Base-by-base conservation (phyloP, 805 yeast species). In the Torulaspora delbrueckii region DNA sequence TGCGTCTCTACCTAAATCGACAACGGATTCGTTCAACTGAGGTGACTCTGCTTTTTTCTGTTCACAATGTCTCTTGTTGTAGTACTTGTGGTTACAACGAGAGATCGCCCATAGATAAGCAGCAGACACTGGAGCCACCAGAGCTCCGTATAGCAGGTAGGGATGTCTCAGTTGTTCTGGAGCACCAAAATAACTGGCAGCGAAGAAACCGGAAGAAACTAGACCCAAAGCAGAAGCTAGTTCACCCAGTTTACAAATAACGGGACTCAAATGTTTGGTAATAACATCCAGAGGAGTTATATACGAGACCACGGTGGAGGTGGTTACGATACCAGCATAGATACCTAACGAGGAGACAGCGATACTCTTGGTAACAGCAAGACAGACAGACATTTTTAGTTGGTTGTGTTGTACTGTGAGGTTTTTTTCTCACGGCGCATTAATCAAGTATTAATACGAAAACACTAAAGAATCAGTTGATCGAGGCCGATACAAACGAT, bases 261-360 rank as follows among this genome's bases (percentile, higher is more conserved):
- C 62, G 46, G 50, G 55, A 13, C 45, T 51, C 25, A 55, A 40
- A 42, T 50, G 51, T 32, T 36, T 53, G 28, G 43, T 53, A 27
- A 49, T 22, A 8, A 54, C 55, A 5, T 53, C 57, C 42, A 41
- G 40, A 26, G 55, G 58, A 35, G 51, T 52, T 43, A 18, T 72
- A 67, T 50, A 66, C 59, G 48, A 61, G 39, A 56, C 64, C 41
- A 53, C 61, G 13, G 69, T 50, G 2, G 75, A 62, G 42, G 74
- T 58, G 13, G 59, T 46, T 23, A 56, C 47, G 4, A 77, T 65
- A 16, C 81, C 77, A 5, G 86, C 71, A 56, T 81, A 73, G 50
- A 84, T 60, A 14, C 93, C 93, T 37, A 84, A 66, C 6, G 89
- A 77, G 6, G 84, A 73, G 31, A 78, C 76, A 25, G 90, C 91